These are phyloP conservation scores for Trichoderma asperelloides DNA, from an alignment of 495 filamentous ascomycete genomes.

Conservation along the genomic window DNA sequence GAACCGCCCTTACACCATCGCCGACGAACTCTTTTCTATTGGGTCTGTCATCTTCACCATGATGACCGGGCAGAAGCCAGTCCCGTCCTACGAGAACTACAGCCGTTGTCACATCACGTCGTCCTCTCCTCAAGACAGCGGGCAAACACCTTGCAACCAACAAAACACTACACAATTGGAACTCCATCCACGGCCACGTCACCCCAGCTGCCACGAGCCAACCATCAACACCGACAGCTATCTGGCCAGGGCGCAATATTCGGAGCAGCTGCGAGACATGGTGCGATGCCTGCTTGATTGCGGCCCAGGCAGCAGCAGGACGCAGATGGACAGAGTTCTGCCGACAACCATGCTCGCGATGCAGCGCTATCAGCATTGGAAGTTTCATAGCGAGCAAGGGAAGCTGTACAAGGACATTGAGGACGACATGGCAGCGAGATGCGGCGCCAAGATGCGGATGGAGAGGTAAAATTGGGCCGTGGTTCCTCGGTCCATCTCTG, in stretches of 20 bases:
- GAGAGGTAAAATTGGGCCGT: neutral
- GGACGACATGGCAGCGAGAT: conserved; percentile 19
- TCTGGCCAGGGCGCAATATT: neutral
- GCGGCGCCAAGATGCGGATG: neutral
- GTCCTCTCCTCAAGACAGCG: no score
- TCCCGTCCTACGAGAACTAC: no score
- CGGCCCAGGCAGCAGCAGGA: neutral
- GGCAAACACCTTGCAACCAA: no score
- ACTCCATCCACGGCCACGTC: no score
- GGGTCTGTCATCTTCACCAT: conserved; percentile 29
- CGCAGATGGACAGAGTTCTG: neutral
- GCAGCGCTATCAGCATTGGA: conserved; percentile 22
- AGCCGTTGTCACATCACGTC: no score
- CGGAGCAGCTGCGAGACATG: neutral
- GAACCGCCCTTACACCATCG: conserved; percentile 20
- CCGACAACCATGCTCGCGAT: conserved; percentile 13
- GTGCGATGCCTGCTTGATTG: neutral
- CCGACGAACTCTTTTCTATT: conserved; percentile 27
- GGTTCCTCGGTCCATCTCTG: no score
- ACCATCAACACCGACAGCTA: conserved; percentile 2
- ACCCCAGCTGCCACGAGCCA: no score
- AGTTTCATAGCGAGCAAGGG: conserved; percentile 19
- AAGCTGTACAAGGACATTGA: conserved; percentile 18
- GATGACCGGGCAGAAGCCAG: conserved; percentile 24
- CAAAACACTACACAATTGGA: no score